phyloP scores from a whole-genome alignment of 371 early-diverging fungal genomes.

The Mucor sp. region DNA sequence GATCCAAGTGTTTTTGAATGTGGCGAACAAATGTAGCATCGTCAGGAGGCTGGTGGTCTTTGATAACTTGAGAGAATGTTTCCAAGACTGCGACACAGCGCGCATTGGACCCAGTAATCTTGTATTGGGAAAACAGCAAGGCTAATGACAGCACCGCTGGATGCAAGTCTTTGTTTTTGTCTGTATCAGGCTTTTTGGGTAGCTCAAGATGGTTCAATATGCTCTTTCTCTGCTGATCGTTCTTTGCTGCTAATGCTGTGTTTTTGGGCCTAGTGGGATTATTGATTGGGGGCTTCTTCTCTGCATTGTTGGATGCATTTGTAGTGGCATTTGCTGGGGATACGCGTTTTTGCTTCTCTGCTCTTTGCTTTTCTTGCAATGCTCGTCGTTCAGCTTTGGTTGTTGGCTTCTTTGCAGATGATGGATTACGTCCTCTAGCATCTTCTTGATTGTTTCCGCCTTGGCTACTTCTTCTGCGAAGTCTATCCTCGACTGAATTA shows the following conservation, averaged over 20 bases:
- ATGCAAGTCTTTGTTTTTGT: conserved; percentile 68
- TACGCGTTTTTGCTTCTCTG: conserved; percentile 61
- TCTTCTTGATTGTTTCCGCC: neutral
- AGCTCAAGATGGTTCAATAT: conserved; percentile 61
- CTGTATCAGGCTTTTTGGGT: conserved; percentile 50
- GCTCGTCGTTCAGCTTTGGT: conserved; percentile 88
- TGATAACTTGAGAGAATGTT: conserved; percentile 82
- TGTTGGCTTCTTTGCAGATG: neutral
- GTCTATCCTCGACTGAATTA: neutral
- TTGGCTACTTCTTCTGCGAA: neutral
- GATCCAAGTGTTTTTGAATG: conserved; percentile 76
- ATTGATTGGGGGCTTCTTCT: neutral
- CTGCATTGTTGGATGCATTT: conserved; percentile 10
- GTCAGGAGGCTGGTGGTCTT: conserved; percentile 85
- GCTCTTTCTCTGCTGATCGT: conserved; percentile 37
- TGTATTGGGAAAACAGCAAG: conserved; percentile 77
- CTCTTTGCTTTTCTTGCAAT: conserved; percentile 70
- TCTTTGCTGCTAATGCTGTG: conserved; percentile 22
- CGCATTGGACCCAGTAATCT: conserved; percentile 88
- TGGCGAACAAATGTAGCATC: conserved; percentile 78
- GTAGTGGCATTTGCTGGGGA: conserved; percentile 23
- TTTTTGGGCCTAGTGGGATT: conserved; percentile 10
- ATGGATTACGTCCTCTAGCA: neutral
- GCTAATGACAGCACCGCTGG: conserved; percentile 84
- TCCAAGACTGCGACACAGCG: conserved; percentile 78